Conservation (phyloP, 805 yeast genomes). For the Clavispora carvajalis region DNA sequence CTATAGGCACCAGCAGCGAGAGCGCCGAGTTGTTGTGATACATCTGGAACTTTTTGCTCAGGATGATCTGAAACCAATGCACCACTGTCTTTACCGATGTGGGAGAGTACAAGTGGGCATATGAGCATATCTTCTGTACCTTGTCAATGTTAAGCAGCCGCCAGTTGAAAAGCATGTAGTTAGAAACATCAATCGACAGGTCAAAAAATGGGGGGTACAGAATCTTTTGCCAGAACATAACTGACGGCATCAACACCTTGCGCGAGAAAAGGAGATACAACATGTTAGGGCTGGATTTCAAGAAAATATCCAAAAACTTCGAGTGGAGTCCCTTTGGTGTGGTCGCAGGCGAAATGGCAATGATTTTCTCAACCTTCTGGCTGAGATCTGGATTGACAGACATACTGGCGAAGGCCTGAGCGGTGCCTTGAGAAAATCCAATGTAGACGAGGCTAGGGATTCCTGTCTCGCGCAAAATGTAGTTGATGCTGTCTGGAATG, state of each 20-base stretch:
- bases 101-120: conserved; percentile 84
- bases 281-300: conserved; percentile 70
- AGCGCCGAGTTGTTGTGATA: conserved; percentile 52
- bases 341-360: conserved; percentile 92
- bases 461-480: conserved; percentile 51
- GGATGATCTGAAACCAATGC: conserved; percentile 50
- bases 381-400: conserved; percentile 63
- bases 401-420: conserved; percentile 84
- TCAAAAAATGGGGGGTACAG: conserved; percentile 75
- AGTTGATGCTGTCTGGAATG: conserved; percentile 78
- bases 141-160: conserved; percentile 60
- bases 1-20: conserved; percentile 29
- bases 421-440: conserved; percentile 93
- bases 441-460: conserved; percentile 52
- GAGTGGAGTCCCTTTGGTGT: conserved; percentile 83
- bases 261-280: conserved; percentile 70
- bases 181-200: conserved; percentile 64
- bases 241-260: conserved; percentile 68
- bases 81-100: conserved; percentile 86
- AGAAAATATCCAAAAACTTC: conserved; percentile 66
- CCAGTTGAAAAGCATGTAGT: conserved; percentile 76
- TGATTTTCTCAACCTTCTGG: conserved; percentile 47
- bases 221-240: conserved; percentile 72
- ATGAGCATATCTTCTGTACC: conserved; percentile 72
- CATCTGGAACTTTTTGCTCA: conserved; percentile 65